These are phyloP conservation scores for Neonectria ditissima DNA, from an alignment of 2,329 filamentous ascomycete genomes.

Conservation along the genomic window DNA sequence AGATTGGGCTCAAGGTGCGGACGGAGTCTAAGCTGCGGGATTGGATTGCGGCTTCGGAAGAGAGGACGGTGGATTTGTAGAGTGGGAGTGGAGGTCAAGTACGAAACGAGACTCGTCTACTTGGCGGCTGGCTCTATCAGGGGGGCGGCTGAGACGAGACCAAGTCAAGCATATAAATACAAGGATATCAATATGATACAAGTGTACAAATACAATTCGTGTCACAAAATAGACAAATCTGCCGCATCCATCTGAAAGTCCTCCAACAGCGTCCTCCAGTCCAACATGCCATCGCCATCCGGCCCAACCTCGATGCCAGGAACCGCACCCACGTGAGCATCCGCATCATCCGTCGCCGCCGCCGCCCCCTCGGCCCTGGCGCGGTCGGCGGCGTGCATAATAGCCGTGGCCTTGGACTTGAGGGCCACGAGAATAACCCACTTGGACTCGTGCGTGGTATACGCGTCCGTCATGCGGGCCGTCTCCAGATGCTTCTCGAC, in stretches of 20 bases:
- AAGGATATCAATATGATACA: neutral
- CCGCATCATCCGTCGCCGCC: neutral
- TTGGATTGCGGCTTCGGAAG: constrained; percentile 67
- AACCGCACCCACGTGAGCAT: neutral
- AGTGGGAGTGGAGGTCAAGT: too few species aligned
- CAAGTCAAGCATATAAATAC: too few species aligned
- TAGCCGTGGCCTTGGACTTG: constrained; percentile 45
- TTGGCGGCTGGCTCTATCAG: too few species aligned
- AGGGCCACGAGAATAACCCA: constrained; percentile 48
- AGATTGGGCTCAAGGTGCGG: constrained; percentile 56
- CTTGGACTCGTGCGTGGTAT: constrained; percentile 39
- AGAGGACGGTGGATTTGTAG: constrained; percentile 58
- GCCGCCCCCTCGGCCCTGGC: neutral
- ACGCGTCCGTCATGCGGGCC: constrained; percentile 7
- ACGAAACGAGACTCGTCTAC: too few species aligned
- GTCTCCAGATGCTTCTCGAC: constrained; percentile 31
- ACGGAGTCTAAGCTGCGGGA: constrained; percentile 57
- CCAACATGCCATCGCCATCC: constrained; percentile 33
- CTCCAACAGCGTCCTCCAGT: constrained; percentile 47
- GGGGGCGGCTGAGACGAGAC: too few species aligned
- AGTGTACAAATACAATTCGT: neutral
- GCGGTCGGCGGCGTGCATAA: constrained; percentile 30
- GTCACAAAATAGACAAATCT: constrained; percentile 31
- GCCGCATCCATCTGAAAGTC: constrained; percentile 45
- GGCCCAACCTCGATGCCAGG: constrained; percentile 8